These are phyloP conservation scores for Russula sp. DNA, from an alignment of 768 basidiomycete species.

Conservation along the genomic window DNA sequence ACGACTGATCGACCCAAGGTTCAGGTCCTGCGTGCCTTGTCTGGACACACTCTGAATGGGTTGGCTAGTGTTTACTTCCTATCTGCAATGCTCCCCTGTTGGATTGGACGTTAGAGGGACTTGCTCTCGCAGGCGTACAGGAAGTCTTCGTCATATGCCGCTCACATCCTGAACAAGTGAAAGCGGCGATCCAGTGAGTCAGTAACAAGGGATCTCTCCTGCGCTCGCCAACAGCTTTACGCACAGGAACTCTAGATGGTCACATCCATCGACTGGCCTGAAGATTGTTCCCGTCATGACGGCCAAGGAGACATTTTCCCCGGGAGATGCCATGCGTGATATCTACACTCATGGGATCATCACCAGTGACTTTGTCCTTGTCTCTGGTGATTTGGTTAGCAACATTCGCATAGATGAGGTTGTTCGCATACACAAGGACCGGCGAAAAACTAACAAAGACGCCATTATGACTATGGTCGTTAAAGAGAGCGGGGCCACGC, in stretches of 20 bases:
- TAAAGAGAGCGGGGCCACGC: constrained; percentile 64
- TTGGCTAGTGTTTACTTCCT: constrained; percentile 74
- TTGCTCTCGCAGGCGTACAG: constrained; percentile 91
- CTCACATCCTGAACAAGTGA: constrained; percentile 82
- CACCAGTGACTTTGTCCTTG: constrained; percentile 85
- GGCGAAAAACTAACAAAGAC: constrained; percentile 81
- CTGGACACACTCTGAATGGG: not conserved
- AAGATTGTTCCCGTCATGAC: constrained; percentile 82
- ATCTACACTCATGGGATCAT: constrained; percentile 89
- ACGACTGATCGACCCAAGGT: constrained; percentile 83
- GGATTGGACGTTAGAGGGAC: constrained; percentile 94
- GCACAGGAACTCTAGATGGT: constrained; percentile 76
- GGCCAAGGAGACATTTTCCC: constrained; percentile 79
- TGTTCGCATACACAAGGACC: constrained; percentile 80
- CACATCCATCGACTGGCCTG: constrained; percentile 66
- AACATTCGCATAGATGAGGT: constrained; percentile 88
- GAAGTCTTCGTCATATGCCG: constrained; percentile 94
- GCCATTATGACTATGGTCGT: constrained; percentile 96
- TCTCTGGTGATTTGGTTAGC: constrained; percentile 88
- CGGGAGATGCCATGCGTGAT: constrained; percentile 89
- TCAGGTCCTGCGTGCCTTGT: constrained; percentile 13
- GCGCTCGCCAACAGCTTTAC: not conserved
- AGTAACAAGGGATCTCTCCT: not conserved
- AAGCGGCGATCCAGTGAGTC: constrained; percentile 73
- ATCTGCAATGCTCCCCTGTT: constrained; percentile 90